Evolutionary conservation across 768 basidiomycete species (phyloP), one percentile per base, ranked within the genome.

Genomic region (Mycena belliarum): DNA sequence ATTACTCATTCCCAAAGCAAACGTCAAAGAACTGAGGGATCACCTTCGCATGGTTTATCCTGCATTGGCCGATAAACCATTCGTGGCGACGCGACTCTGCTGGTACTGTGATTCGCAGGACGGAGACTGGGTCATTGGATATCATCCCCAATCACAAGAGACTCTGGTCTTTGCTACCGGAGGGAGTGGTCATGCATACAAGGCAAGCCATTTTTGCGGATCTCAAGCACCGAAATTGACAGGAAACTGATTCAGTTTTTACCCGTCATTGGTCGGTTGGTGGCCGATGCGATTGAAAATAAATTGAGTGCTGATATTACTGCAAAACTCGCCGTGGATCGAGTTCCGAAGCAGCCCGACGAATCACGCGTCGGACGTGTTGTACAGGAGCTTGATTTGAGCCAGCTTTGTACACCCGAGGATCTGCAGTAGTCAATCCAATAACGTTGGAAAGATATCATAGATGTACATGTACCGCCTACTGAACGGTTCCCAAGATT

Each of bases 21-120:
- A 77, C 46, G 69, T 89, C 3, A 67, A 72, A 35, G 69, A 69
- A 51, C 67, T 96, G 52, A 78, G 91, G 38, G 69, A 69, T 3
- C 71, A 76, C 11, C 70, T 96, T 12, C 68, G 72, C 20, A 68
- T 72, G 29, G 74, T 93, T 24, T 95, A 89, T 72, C 96, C 95
- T 24, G 84, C 84, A 48, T 78, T 98, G 43, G 89, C 84, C 6
- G 73, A 83, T 63, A 89, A 86, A 69, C 82, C 89, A 0, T 90
- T 94, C 67, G 68, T 73, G 28, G 76, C 76, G 8, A 95, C 94
- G 12, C 75, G 95, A 57, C 71, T 98, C 61, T 98, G 95, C 74
- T 98, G 95, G 95, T 92, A 98, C 69, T 88, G 88, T 23, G 95
- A 97, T 65, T 85, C 93, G 6, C 80, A 86, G 1, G 89, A 95